Evolutionary conservation across 1,284 basidiomycete genomes (phyloP), one percentile per base, ranked within the genome.

Genomic region (Cerrena zonata): DNA sequence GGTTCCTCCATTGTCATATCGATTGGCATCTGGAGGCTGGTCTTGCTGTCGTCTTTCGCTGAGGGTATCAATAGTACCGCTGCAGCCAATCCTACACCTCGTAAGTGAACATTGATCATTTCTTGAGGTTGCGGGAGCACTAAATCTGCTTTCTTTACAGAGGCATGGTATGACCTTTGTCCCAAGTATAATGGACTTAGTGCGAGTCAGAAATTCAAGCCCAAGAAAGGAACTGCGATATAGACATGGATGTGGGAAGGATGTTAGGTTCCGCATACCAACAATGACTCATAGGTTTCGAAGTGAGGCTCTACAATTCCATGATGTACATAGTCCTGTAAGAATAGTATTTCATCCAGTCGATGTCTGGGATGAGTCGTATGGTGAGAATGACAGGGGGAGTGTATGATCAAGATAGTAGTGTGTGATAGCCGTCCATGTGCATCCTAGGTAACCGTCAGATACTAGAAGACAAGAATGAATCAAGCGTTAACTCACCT

Each of bases 1-100:
- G n/a, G n/a, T n/a, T n/a, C n/a, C n/a, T n/a, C n/a, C n/a, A n/a
- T n/a, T n/a, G n/a, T n/a, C n/a, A n/a, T n/a, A n/a, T n/a, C n/a
- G n/a, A n/a, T n/a, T n/a, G 45, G 45, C 45, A 46, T 46, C 27
- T 46, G 12, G 45, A 46, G 13, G 45, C 45, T 30, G 45, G 45
- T 12, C 34, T 46, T 18, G 45, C 45, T 27, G 27, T 46, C 24
- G 45, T 46, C 24, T 26, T 46, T 23, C 19, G 45, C 45, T 46
- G 45, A 46, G 19, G 45, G 24, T 25, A n/a, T 46, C 5, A 25
- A 49, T 18, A 51, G 53, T 30, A 50, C 56, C 26, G n/a, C 53
- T 1, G 55, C 47, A 10, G 52, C 56, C 1, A 44, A 39, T 54
- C 53, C 53, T 23, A 54, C 57, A 21, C 57, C 57, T 5, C 41